A percentile compares a stretch with the other conserved stretches of the same genome.
These are phyloP conservation scores for Metarhizium sp. DNA, from an alignment of 2,329 filamentous ascomycete species.

Conservation along the genomic window DNA sequence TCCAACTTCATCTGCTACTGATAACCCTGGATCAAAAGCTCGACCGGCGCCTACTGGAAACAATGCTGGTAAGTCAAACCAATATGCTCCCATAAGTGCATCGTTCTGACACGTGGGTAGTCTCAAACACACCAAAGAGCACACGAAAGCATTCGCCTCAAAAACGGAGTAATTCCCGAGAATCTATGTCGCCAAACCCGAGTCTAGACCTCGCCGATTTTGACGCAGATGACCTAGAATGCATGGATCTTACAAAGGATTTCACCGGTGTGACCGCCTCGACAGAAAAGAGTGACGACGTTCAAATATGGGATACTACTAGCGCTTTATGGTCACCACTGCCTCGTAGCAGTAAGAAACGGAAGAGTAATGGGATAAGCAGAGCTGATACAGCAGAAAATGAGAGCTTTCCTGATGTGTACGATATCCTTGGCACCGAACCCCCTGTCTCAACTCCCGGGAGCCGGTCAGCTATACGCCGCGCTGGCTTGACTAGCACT, in stretches of 20 bases:
- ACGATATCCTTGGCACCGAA: slow-evolving; percentile 34
- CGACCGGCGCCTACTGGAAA: slow-evolving; percentile 6
- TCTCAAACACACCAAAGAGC: slow-evolving; percentile 9
- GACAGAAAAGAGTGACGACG: slow-evolving; percentile 25
- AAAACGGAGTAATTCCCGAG: slow-evolving; percentile 14
- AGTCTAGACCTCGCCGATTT: slow-evolving; percentile 25
- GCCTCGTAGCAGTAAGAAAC: slow-evolving; percentile 34
- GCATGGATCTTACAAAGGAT: slow-evolving; percentile 32
- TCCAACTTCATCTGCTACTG: slow-evolving; percentile 27
- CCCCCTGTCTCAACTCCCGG: slow-evolving; percentile 26
- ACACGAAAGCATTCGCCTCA: slow-evolving; percentile 15
- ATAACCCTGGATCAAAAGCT: slow-evolving; percentile 11
- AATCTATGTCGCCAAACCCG: slow-evolving; percentile 9
- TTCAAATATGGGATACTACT: slow-evolving; percentile 34
- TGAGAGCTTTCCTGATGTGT: slow-evolving; percentile 45
- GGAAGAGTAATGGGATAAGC: slow-evolving; percentile 41
- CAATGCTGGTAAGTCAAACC: slow-evolving; percentile 5
- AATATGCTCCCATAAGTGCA: neutral
- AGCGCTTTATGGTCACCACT: slow-evolving; percentile 29
- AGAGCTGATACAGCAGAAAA: slow-evolving; percentile 25
- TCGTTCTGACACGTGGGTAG: neutral
- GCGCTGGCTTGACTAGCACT: slow-evolving; percentile 12
- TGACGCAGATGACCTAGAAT: slow-evolving; percentile 25
- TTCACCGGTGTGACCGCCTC: slow-evolving; percentile 24
- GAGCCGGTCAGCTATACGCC: slow-evolving; percentile 13